These are phyloP conservation scores for Viola odorata DNA, from an alignment of 345 rosid species.

Conservation along the genomic window DNA sequence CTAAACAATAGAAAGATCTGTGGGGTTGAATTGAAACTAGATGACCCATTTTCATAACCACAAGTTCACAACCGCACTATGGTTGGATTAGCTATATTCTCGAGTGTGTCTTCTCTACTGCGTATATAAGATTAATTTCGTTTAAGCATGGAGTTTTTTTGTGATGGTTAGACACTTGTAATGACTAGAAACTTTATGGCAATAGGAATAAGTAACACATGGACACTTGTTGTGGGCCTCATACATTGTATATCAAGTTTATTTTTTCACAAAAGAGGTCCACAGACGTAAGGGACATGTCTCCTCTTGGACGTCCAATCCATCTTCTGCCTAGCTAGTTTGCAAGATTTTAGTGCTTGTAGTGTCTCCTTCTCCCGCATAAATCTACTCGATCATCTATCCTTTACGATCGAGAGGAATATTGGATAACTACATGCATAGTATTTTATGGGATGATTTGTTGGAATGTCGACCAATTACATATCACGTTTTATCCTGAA, in stretches of 20 bases:
- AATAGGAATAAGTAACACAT: constrained; percentile 7
- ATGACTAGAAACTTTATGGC: not conserved
- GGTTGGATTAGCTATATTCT: not conserved
- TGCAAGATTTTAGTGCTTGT: constrained; percentile 29
- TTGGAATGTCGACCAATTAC: constrained; percentile 12
- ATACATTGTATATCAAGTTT: not conserved
- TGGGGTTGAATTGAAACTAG: constrained; percentile 11
- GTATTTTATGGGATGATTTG: constrained; percentile 7
- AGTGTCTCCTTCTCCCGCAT: not conserved
- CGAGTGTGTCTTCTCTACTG: too few species aligned
- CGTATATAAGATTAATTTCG: too few species aligned
- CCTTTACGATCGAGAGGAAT: not conserved
- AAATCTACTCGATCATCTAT: not conserved
- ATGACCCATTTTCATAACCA: not conserved
- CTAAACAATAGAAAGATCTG: not conserved
- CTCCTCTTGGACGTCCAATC: constrained; percentile 20
- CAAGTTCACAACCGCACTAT: not conserved
- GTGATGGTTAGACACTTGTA: not conserved
- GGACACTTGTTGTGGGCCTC: constrained; percentile 13
- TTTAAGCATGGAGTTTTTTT: not conserved
- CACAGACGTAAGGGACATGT: constrained; percentile 23
- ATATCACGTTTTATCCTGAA: constrained; percentile 10
- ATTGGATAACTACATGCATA: not conserved
- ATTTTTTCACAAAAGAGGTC: constrained; percentile 11
- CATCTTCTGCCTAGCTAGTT: constrained; percentile 4